Conservation (phyloP, 148 eudicot species). For the Euryodendron excelsum region DNA sequence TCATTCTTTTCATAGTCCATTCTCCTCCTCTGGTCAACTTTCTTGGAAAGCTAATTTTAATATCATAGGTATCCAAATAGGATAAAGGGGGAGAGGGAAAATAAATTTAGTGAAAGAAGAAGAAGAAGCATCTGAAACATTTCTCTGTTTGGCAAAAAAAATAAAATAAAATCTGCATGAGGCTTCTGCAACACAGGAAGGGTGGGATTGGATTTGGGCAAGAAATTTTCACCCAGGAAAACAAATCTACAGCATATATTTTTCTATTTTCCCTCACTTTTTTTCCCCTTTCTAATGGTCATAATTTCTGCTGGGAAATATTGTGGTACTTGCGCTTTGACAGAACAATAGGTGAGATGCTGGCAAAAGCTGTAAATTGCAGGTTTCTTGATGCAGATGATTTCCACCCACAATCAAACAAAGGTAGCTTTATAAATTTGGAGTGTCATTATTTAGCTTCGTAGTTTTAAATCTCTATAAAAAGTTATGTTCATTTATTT, state of each 20-base stretch:
- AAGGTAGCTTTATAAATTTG: slow-evolving; percentile 42
- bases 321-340: not conserved
- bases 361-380: slow-evolving; percentile 55
- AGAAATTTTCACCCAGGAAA: not conserved
- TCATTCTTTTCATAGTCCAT: not conserved
- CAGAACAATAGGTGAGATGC: slow-evolving; percentile 81
- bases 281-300: not conserved
- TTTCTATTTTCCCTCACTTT: not conserved
- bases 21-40: not conserved
- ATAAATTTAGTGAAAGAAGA: not conserved
- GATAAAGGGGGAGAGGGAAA: not conserved
- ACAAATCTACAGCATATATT: not conserved
- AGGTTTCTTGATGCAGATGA: slow-evolving; percentile 89
- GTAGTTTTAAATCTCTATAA: not conserved
- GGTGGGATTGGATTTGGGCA: not conserved
- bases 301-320: not conserved
- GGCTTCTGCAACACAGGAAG: not conserved
- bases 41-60: not conserved
- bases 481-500: not conserved
- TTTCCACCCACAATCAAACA: slow-evolving; percentile 80
- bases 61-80: not conserved
- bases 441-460: not conserved
- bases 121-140: not conserved
- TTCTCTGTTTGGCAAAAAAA: not conserved
- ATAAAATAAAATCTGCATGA: not conserved